A percentile compares a stretch with the other conserved stretches of the same genome.
phyloP scores from a whole-genome alignment of 352 stramenopile species.

The Phytophthora pluvialis region DNA sequence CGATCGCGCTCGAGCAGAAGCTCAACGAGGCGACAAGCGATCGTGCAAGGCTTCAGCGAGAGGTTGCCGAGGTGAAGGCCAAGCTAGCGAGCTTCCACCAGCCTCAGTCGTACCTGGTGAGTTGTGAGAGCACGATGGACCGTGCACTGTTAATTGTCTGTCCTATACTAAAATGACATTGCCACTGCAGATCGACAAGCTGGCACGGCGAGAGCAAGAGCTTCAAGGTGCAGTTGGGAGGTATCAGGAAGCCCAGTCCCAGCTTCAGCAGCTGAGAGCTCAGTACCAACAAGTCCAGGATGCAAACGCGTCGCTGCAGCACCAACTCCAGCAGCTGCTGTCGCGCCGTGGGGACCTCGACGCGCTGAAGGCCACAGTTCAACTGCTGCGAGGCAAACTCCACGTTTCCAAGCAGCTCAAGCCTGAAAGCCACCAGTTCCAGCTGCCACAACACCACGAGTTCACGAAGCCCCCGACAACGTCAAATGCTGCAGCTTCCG shows the following conservation, averaged over 20 bases:
- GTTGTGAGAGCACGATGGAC: background rate
- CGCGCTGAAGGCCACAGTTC: slow-evolving; percentile 62
- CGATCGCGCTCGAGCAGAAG: slow-evolving; percentile 47
- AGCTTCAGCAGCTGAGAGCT: slow-evolving; percentile 50
- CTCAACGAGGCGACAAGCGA: slow-evolving; percentile 42
- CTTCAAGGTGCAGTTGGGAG: slow-evolving; percentile 36
- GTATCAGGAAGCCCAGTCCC: slow-evolving; percentile 37
- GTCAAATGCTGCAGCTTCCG: background rate
- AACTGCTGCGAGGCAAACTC: slow-evolving; percentile 41
- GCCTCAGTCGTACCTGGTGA: slow-evolving; percentile 77
- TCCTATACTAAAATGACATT: background rate
- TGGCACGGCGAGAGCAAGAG: slow-evolving; percentile 53
- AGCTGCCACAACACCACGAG: background rate
- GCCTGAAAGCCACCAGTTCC: background rate
- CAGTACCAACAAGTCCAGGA: slow-evolving; percentile 48
- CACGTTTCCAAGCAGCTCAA: slow-evolving; percentile 24
- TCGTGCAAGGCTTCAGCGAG: slow-evolving; percentile 31
- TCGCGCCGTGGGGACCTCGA: slow-evolving; percentile 67
- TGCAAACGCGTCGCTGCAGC: slow-evolving; percentile 59
- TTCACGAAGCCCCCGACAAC: background rate
- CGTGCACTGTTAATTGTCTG: background rate
- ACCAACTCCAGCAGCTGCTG: slow-evolving; percentile 73
- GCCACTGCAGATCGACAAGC: slow-evolving; percentile 64
- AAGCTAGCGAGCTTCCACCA: slow-evolving; percentile 67
- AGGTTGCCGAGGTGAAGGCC: slow-evolving; percentile 41